Base-by-base conservation (phyloP, 2,329 filamentous ascomycete species). In the Colletotrichum brevisporum region DNA sequence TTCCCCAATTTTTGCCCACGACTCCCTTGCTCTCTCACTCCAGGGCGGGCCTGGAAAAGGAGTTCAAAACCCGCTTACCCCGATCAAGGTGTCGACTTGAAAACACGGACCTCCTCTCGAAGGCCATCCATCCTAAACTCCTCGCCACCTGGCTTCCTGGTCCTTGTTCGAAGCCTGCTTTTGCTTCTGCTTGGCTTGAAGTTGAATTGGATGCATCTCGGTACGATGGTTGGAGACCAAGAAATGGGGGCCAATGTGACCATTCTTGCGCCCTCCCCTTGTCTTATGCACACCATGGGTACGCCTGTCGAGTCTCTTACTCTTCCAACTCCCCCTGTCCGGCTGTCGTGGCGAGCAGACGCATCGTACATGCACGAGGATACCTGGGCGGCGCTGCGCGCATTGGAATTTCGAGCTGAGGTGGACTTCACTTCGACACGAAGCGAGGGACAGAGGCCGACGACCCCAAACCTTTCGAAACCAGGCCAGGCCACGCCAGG, bases 21-120 rank as follows among this genome's bases (percentile, higher is more conserved):
- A 65, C 54, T 65, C 66, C 65, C 66, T 65, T 65, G 66, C 36
- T 65, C 60, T 64, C 16, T 43, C 43, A 52, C n/a, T 64, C 62
- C 62, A 64, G 52, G 52, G 59, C 59, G 59, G 59, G 50, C 50
- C 59, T 31, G 48, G 36, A 54, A 63, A 63, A 50, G 24, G 51
- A 45, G 47, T 43, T n/a, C n/a, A 50, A 63, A 51, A 41, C 58
- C 48, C 58, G 47, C 65, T 58, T 48, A 45, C 31, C 62, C 61
- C 50, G 21, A 66, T 60, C 55, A 50, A 66, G 62, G 31, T 50
- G 41, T 48, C 24, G 13, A 36, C 36, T 41, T 65, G 31, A 39
- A 15, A 67, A 61, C 61, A 60, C 61, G 48, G 54, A 55, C 66
- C 66, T 59, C 54, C 58, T 41, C 12, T 43, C 43, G 41, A 16